Base-by-base conservation (phyloP, 2,329 filamentous ascomycete species). In the Epichloe elymi region DNA sequence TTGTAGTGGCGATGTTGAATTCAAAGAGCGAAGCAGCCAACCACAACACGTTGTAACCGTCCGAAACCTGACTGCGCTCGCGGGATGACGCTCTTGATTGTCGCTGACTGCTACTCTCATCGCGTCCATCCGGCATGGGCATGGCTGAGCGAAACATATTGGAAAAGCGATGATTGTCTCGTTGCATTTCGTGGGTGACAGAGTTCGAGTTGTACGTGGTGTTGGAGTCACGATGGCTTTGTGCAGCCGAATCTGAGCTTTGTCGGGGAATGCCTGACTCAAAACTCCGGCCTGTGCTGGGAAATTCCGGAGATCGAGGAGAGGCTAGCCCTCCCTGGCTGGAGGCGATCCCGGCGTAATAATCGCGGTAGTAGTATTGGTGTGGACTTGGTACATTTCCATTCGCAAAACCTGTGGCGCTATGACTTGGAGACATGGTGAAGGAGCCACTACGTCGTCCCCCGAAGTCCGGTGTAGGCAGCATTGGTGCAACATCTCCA, bases 1-100 rank as follows among this genome's bases (percentile, higher is more conserved):
- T 88, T 26, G 89, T 86, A 23, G 86, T 88, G 62, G 91, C 87
- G 62, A 97, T 97, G 61, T 95, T 94, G 71, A 97, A 98, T 66
- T 97, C 90, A 63, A 95, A 97, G 35, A 97, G 77, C 59, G 88
- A 95, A 19, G 91, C 93, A 14, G 90, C 93, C 17, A 96, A 75
- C 75, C 95, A 98, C 44, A 97, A 72, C 7, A 95, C 80, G 51
- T 83, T 85, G 56, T 83, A 85, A 20, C 80, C 75, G 48, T 77
- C 72, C 26, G 71, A 68, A 39, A 67, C 71, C 49, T 72, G 72
- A 44, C 65, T 73, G 39, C 78, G 73, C 58, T 82, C 79, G n/a
- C 74, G 70, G 14, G 78, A 82, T 4, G 79, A 82, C 33, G 76
- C 76, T 51, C 78, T 70, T 23, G 80, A 82, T 6, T 78, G 76